A percentile compares a stretch with the other conserved stretches of the same genome.
Evolutionary conservation across 257 asterid species (phyloP).

Genomic region (Asclepias syriaca): DNA sequence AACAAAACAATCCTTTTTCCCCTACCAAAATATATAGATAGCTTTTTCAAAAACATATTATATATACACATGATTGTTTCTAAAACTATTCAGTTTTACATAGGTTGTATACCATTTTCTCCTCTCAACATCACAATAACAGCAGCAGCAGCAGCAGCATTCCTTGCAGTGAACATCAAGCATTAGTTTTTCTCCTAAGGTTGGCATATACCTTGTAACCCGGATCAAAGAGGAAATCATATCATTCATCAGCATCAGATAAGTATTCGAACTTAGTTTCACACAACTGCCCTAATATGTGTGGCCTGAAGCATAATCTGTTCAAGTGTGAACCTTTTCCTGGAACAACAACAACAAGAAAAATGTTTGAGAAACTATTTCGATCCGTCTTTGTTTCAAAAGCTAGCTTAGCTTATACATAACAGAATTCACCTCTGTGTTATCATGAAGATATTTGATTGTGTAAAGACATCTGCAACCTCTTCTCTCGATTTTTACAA

Average conservation of each 20-base stretch:
- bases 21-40: background rate
- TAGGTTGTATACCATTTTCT: background rate
- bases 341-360: slow-evolving; percentile 16
- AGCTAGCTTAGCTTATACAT: background rate
- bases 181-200: background rate
- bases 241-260: background rate
- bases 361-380: background rate
- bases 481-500: slow-evolving; percentile 62
- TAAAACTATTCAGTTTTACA: background rate
- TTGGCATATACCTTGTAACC: background rate
- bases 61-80: background rate
- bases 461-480: slow-evolving; percentile 94
- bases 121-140: background rate
- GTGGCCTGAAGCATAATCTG: slow-evolving; percentile 80
- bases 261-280: slow-evolving; percentile 9
- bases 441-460: slow-evolving; percentile 62
- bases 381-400: background rate
- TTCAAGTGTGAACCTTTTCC: slow-evolving; percentile 73
- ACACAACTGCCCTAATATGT: slow-evolving; percentile 19
- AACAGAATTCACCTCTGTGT: slow-evolving; percentile 43
- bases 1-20: background rate
- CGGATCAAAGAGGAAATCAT: background rate
- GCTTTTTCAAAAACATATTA: background rate
- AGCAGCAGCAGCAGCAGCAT: background rate
- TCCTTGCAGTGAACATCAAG: too few relatives aligned